phyloP scores from a whole-genome alignment of 129 eudicot genomes.

The Glebionis coronaria region DNA sequence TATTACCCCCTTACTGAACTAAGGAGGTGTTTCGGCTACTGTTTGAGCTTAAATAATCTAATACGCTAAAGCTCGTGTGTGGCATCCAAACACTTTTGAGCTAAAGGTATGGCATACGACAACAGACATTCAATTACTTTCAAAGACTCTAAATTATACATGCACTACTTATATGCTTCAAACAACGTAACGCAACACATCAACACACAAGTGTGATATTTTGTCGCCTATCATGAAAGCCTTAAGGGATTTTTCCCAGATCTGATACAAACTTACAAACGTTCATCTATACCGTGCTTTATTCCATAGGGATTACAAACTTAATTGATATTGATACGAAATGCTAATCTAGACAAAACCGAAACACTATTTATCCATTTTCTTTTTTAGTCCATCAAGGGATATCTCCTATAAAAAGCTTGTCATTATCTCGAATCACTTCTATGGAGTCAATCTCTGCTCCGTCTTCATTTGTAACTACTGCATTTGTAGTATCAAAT shows the following conservation, averaged over 20 bases:
- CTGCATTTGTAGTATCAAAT: slow-evolving; percentile 61
- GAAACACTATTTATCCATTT: slow-evolving; percentile 4
- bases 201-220: too few species aligned
- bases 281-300: slow-evolving; percentile 2
- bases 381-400: slow-evolving; percentile 16
- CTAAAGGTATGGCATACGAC: too few species aligned
- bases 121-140: too few species aligned
- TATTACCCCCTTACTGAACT: too few species aligned
- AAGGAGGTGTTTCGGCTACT: too few species aligned
- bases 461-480: slow-evolving; percentile 72
- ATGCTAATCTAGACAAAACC: background rate
- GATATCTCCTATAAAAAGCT: slow-evolving; percentile 62
- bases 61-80: too few species aligned
- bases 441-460: slow-evolving; percentile 81
- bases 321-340: background rate
- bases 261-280: background rate
- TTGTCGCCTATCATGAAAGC: background rate
- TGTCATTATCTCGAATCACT: slow-evolving; percentile 90
- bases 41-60: too few species aligned
- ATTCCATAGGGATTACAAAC: background rate
- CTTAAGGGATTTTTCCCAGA: too few species aligned
- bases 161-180: too few species aligned
- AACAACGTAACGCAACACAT: too few species aligned
- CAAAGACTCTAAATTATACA: too few species aligned
- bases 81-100: too few species aligned